Evolutionary conservation across 1,139 yeast genomes (phyloP), one percentile per base, ranked within the genome.

Genomic region (Hyphopichia khmerensis): DNA sequence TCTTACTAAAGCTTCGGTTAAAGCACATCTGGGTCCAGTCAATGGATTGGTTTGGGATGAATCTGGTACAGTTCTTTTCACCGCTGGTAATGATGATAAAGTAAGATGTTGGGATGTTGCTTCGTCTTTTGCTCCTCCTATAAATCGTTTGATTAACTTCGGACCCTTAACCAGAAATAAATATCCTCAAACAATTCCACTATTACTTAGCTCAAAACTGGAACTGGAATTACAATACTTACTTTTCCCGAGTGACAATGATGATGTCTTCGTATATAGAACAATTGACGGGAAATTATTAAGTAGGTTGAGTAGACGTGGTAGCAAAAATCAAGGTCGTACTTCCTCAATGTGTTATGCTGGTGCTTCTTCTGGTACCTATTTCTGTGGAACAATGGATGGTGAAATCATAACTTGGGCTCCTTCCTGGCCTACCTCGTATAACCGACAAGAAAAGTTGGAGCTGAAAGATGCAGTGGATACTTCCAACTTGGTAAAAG

Each of bases 131-230:
- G 65, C 74, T 52, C 74, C 76, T 3, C 77, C 78, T 2, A 61
- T 76, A 26, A 87, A 87, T 55, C 79, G 80, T 51, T 69, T 84
- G 33, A 71, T 85, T 29, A 87, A 87, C 52, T 88, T 84, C 59
- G 96, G 96, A 0, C 95, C 95, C 0, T 66, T 84, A 43, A 79
- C 89, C 2, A 70, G 91, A 44, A 86, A 87, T 57, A 79, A 82
- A 49, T 67, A 77, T 38, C 69, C 75, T 14, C 83, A 77, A 47
- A 65, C 70, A 11, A 62, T 77, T 0, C 77, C 80, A 4, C 55
- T 78, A 43, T 57, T 72, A 24, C 53, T 79, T 3, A 77, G 72
- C 41, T 75, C 80, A 2, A 50, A 59, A 1, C 46, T 55, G 14
- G 84, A 80, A 61, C 67, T 78, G 17, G 79, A 75, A 44, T 55